Evolutionary conservation across 2,329 filamentous ascomycete genomes (phyloP).

Genomic region (Cladosporium sp.): DNA sequence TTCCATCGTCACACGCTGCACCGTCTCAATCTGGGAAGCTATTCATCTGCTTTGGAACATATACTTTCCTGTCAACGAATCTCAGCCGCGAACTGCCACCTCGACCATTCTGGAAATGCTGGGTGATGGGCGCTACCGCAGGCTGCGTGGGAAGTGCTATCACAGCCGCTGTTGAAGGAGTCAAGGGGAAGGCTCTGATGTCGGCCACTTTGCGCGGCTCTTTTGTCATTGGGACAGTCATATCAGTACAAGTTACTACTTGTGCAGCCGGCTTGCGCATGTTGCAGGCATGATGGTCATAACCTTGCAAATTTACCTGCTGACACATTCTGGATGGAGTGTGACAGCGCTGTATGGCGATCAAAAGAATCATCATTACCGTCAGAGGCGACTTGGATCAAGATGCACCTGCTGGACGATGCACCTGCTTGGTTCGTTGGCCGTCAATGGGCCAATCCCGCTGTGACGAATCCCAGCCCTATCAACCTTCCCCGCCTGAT

Average conservation of each 20-base stretch:
- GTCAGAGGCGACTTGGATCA: no score
- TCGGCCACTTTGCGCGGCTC: conserved; percentile 11
- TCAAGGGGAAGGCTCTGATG: conserved; percentile 1
- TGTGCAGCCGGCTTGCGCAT: conserved; percentile 10
- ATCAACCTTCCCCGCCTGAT: no score
- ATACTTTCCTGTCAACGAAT: conserved; percentile 14
- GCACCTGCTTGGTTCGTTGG: no score
- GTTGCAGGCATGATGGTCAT: background rate
- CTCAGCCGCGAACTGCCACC: conserved; percentile 12
- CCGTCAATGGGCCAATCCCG: no score
- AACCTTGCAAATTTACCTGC: no score
- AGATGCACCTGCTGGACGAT: no score
- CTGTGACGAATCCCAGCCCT: no score
- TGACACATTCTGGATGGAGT: no score
- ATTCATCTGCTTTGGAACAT: conserved; percentile 18
- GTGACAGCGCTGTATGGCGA: no score
- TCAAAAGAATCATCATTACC: no score
- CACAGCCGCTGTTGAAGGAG: conserved; percentile 14
- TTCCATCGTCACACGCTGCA: conserved; percentile 2
- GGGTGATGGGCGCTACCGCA: conserved; percentile 16
- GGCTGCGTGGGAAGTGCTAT: conserved; percentile 15
- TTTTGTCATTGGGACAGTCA: conserved; percentile 16
- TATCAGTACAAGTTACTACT: conserved; percentile 16
- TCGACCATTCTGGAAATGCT: conserved; percentile 15
- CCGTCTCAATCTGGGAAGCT: conserved; percentile 12